A percentile compares a stretch with the other conserved stretches of the same genome.
Evolutionary conservation across 345 rosid species (phyloP).

Genomic region (Eucalyptus viminalis): DNA sequence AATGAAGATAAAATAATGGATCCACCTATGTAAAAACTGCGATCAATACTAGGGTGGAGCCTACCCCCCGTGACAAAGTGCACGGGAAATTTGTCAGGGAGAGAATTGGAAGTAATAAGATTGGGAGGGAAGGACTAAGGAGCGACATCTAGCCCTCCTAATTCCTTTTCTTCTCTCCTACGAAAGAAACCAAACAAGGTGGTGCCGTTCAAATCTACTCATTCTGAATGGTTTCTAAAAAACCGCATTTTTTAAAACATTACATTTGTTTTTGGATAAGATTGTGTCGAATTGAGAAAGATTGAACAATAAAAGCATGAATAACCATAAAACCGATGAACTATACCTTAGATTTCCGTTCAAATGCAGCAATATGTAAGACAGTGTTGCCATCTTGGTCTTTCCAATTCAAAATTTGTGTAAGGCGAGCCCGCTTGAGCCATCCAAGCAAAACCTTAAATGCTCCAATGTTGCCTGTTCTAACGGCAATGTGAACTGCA

Average conservation of each 20-base stretch:
- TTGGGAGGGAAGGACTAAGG: background rate
- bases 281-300: too few relatives aligned
- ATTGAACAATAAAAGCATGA: too few relatives aligned
- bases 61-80: background rate
- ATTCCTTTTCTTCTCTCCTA: too few relatives aligned
- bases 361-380: too few relatives aligned
- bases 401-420: background rate
- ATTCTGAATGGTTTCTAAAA: background rate
- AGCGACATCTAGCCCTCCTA: background rate
- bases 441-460: background rate
- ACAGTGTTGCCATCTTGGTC: too few relatives aligned
- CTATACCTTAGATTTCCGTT: rapidly evolving
- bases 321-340: too few relatives aligned
- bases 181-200: background rate
- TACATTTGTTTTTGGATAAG: too few relatives aligned
- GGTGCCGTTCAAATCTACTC: background rate
- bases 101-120: background rate
- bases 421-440: background rate
- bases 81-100: background rate
- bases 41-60: background rate
- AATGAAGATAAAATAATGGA: background rate
- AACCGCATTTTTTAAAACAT: background rate
- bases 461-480: background rate
- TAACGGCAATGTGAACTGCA: background rate
- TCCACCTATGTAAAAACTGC: background rate